phyloP scores from a whole-genome alignment of 78 protist genomes.

The Anaeramoeba flamelloides region DNA sequence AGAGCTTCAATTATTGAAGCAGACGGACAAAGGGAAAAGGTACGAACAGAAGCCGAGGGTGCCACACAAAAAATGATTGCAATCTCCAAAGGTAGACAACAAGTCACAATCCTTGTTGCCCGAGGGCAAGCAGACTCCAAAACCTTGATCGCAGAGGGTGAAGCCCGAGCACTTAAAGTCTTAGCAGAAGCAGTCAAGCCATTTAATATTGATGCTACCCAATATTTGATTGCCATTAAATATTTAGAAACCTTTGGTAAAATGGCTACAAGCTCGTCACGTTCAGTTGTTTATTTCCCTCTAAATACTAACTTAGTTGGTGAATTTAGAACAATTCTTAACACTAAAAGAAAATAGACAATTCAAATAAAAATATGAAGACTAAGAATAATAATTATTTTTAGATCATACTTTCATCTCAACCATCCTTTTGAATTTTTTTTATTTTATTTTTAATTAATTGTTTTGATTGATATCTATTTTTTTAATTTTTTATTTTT shows the following conservation, averaged over 20 bases:
- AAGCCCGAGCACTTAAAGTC: conserved; percentile 1
- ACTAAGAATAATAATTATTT: too few relatives aligned
- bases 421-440: too few relatives aligned
- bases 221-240: neutral
- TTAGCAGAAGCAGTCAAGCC: neutral
- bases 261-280: neutral
- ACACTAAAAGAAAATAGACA: too few relatives aligned
- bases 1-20: conserved; percentile 7
- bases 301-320: neutral
- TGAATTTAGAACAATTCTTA: too few relatives aligned
- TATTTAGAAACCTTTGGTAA: neutral
- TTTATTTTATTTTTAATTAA: too few relatives aligned
- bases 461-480: too few relatives aligned
- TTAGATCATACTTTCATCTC: too few relatives aligned
- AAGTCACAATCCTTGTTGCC: neutral
- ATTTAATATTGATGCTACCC: conserved; percentile 13
- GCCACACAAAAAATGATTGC: neutral
- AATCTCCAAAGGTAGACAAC: neutral
- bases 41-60: conserved; percentile 11
- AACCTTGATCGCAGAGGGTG: conserved; percentile 1
- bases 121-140: neutral
- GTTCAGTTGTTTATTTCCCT: neutral
- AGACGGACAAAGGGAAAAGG: conserved; percentile 3
- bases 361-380: too few relatives aligned
- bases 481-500: too few relatives aligned